Conservation (phyloP, 805 yeast species). For the Suhomyces kilbournensis region DNA sequence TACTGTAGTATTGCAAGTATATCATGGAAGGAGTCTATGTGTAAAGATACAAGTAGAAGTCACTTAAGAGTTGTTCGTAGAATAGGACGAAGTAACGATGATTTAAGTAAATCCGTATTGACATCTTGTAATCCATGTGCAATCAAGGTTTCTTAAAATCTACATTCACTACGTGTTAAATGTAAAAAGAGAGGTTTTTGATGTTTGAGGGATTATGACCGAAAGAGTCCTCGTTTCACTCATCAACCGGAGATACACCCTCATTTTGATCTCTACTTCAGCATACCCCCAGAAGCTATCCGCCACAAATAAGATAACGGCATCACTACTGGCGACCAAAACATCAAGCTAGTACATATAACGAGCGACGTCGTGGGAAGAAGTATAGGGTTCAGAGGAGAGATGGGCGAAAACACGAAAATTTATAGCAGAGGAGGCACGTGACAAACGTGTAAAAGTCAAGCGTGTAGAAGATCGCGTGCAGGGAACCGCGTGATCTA, state of each 20-base stretch:
- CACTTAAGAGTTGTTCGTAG: not conserved
- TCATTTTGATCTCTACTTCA: constrained; percentile 11
- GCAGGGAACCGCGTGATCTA: not conserved
- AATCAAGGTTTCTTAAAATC: not conserved
- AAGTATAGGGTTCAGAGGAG: constrained; percentile 1
- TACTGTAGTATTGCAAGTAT: no score
- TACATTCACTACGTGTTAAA: not conserved
- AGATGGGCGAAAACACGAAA: not conserved
- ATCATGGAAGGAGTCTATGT: no score
- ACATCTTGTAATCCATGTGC: not conserved
- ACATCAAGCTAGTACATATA: constrained; percentile 3
- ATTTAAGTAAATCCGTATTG: no score
- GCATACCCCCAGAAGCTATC: constrained; percentile 7
- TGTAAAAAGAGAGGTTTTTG: not conserved
- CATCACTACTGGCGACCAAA: constrained; percentile 12
- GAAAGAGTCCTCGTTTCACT: constrained; percentile 25
- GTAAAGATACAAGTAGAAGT: not conserved
- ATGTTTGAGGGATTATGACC: constrained; percentile 30
- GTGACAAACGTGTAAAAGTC: not conserved
- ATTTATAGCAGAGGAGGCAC: not conserved
- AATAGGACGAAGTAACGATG: no score
- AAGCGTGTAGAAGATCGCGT: not conserved
- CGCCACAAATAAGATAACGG: constrained; percentile 9
- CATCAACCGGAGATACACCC: constrained; percentile 36
- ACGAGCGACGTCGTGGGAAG: constrained; percentile 17